A percentile compares a stretch with the other conserved stretches of the same genome.
Evolutionary conservation across 2,329 filamentous ascomycete genomes (phyloP).

Genomic region (Ophiostoma sp.): DNA sequence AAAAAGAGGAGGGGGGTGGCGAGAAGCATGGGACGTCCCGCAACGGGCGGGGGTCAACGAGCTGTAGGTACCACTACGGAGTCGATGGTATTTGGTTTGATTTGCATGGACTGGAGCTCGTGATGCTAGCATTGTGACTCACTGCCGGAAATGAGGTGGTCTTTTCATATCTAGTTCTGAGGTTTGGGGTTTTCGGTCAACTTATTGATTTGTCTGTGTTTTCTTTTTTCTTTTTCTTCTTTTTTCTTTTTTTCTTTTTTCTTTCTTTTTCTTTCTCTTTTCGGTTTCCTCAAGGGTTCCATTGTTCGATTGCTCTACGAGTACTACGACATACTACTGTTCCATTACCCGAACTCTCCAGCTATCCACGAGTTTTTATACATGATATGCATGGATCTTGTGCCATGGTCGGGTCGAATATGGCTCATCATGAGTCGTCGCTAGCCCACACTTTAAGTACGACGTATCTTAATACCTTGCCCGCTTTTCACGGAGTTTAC

Average conservation of each 20-base stretch:
- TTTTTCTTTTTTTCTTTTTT: too few species aligned
- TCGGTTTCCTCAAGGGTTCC: too few species aligned
- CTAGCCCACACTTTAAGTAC: not conserved
- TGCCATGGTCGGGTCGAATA: not conserved
- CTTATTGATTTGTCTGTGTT: not conserved
- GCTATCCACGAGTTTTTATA: not conserved
- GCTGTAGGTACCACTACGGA: not conserved
- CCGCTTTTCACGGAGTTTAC: conserved; percentile 7
- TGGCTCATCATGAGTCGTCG: conserved; percentile 1
- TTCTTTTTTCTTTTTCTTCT: conserved; percentile 4
- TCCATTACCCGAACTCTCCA: not conserved
- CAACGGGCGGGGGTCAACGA: not conserved
- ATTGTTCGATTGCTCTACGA: too few species aligned
- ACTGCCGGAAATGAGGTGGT: not conserved
- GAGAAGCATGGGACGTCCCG: conserved; percentile 3
- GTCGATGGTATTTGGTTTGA: not conserved
- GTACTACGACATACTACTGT: not conserved
- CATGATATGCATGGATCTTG: not conserved
- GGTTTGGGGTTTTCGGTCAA: not conserved
- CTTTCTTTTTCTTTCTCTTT: too few species aligned
- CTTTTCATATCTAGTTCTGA: not conserved
- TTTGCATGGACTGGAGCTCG: conserved; percentile 1
- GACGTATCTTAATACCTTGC: not conserved
- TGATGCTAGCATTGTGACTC: conserved; percentile 1
- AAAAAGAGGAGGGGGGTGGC: not conserved